Evolutionary conservation across 1,284 basidiomycete genomes (phyloP).

Genomic region (Grifola frondosa): DNA sequence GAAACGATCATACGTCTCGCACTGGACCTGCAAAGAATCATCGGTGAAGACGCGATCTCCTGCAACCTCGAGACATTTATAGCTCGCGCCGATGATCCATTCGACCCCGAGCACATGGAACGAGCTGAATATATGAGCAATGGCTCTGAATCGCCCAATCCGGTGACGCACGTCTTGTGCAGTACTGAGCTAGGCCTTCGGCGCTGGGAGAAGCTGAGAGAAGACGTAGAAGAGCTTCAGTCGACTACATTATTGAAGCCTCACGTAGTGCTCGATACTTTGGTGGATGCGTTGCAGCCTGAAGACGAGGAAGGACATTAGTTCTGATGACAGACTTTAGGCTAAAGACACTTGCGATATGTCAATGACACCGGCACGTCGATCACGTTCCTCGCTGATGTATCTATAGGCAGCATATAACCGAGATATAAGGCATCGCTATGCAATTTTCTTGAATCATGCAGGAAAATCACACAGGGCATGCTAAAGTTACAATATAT

Average conservation of each 20-base stretch:
- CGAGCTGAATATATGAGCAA: slow-evolving; percentile 34
- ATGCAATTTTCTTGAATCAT: no score
- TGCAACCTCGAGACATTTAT: slow-evolving; percentile 45
- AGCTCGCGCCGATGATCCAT: slow-evolving; percentile 40
- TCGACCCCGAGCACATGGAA: slow-evolving; percentile 45
- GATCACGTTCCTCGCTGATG: no score
- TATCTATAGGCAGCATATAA: no score
- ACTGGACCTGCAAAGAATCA: slow-evolving; percentile 49
- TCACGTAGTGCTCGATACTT: slow-evolving; percentile 35
- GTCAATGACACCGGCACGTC: no score
- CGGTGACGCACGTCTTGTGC: slow-evolving; percentile 32
- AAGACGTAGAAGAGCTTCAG: slow-evolving; percentile 16
- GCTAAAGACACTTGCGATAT: no score
- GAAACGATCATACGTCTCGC: slow-evolving; percentile 19
- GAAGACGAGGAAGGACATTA: slow-evolving; percentile 23
- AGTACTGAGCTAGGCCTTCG: slow-evolving; percentile 39
- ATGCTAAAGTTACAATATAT: no score
- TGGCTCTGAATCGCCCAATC: slow-evolving; percentile 6
- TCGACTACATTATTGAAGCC: slow-evolving; percentile 34
- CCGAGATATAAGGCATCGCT: no score
- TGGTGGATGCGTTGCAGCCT: slow-evolving; percentile 22
- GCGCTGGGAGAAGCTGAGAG: slow-evolving; percentile 23
- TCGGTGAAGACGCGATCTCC: slow-evolving; percentile 47
- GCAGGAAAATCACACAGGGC: no score
- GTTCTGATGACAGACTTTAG: no score